Evolutionary conservation across 108 stramenopile species (phyloP), one percentile per base, ranked within the genome.

Genomic region (Epithemia pelagica): DNA sequence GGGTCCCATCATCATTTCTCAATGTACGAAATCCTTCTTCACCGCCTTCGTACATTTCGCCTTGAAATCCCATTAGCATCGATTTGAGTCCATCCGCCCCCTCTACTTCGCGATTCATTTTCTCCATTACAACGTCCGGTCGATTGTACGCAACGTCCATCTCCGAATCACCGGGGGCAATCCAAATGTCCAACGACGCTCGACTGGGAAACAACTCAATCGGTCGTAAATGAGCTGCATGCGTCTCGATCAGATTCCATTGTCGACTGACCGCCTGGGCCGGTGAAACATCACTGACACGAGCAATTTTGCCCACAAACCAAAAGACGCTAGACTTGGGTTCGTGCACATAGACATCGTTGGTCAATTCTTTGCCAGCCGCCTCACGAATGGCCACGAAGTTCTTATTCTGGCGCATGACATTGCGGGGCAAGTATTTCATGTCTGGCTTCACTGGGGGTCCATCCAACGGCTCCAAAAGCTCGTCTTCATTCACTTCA

Each of bases 281-380:
- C 27, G 86, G 55, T 1, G 85, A 65, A 0, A 93, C 89, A 72
- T 88, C 91, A 7, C 82, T 77, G 10, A 88, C 78, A 27, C 87
- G 77, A 26, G 89, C 88, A 22, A 93, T 78, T 66, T 93, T 93
- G n/a, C 92, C 92, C 33, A 80, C 70, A 72, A 79, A 93, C 87
- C 87, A 93, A 74, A 83, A 88, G 15, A 75, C 66, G 8, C 70
- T 59, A 21, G 28, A 56, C 10, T 71, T 57, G 5, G 66, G 61
- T n/a, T 88, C 84, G 62, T 80, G 74, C 20, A 82, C 82, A 63
- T 93, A 93, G 0, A 93, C 75, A 66, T 93, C 92, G 62, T 89
- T 80, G 26, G 73, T 78, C 32, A 86, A 51, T 28, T 90, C 89
- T 57, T 69, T 73, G 5, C 86, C 91, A 20, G 75, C 85, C 8